Evolutionary conservation across 2,329 filamentous ascomycete species (phyloP).

Genomic region (Fusarium mexicanum): DNA sequence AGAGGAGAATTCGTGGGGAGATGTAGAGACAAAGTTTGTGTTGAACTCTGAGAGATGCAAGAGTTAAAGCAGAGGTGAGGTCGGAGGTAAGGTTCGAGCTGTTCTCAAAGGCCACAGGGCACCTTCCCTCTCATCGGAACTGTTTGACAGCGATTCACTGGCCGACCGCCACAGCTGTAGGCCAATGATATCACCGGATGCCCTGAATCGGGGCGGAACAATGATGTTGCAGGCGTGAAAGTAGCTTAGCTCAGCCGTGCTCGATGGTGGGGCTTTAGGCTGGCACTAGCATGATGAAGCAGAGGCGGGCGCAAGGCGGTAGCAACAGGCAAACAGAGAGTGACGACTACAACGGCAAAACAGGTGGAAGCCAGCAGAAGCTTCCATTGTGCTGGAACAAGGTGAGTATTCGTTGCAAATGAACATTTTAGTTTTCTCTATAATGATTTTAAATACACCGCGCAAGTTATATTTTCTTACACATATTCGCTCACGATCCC

Average conservation of each 20-base stretch:
- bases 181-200: slow-evolving; percentile 50
- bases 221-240: slow-evolving; percentile 44
- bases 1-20: not conserved
- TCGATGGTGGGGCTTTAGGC: slow-evolving; percentile 29
- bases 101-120: slow-evolving; percentile 42
- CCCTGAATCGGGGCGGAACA: slow-evolving; percentile 49
- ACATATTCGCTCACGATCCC: not conserved
- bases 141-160: slow-evolving; percentile 43
- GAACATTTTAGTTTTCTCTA: not conserved
- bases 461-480: not conserved
- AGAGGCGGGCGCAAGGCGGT: slow-evolving; percentile 29
- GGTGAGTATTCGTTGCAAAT: not conserved
- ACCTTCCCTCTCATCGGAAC: slow-evolving; percentile 40
- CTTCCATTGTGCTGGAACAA: slow-evolving; percentile 24
- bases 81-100: slow-evolving; percentile 39
- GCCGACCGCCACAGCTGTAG: slow-evolving; percentile 39
- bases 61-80: slow-evolving; percentile 32
- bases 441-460: not conserved
- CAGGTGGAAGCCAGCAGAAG: slow-evolving; percentile 37
- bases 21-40: slow-evolving; percentile 12
- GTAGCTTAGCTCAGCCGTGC: slow-evolving; percentile 42
- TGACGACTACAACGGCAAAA: slow-evolving; percentile 41
- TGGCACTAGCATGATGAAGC: slow-evolving; percentile 41
- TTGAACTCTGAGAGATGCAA: slow-evolving; percentile 33
- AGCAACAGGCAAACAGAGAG: slow-evolving; percentile 41